Base-by-base conservation (phyloP, 164 flowering plant species). In the Dillenia turbinata region DNA sequence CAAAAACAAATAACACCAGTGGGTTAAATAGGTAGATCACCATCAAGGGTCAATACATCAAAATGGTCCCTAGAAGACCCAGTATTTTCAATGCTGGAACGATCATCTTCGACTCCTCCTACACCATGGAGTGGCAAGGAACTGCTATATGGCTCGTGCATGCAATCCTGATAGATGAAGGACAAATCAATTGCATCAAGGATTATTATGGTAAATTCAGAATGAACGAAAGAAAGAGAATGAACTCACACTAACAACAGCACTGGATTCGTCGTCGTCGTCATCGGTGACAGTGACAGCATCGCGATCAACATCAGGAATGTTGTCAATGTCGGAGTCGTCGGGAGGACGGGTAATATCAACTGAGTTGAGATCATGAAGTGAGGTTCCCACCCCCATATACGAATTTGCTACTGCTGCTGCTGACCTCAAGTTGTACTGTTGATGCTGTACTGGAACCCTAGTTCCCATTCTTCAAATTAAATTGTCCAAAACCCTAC, bases 101-200 rank as follows among this genome's bases (percentile, higher is more conserved):
- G 88, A 70, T 88, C 96, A 49, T 83, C 91, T 58, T 90, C 91
- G 15, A 79, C 87, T 45, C 81, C 92, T 19, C 81, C 92, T 19
- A 86, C 86, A 70, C 56, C 59, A 44, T 86, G 92, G 73, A 89
- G 76, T 40, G 79, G 87, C 43, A 91, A 71, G 5, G 85, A 68
- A 68, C 63, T 81, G 63, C 84, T 69, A 63, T 82, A 87, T 2
- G 88, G 73, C 33, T 90, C 87, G 47, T 86, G 88, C 72, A 90
- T 77, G 70, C 93, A 87, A 13, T 86, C 95, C 98, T 93, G 78
- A 49, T 49, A 57, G 10, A 55, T 53, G 10, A 47, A 24, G 52
- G 43, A 51, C 47, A 13, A 56, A 47, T 24, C 11, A 17, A 5
- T 15, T 24, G 14, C 54, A 47, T n/a, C 51, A 17, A 26, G 22